Percentiles rank a stretch among this genome's conserved stretches.
phyloP scores from a whole-genome alignment of 2,329 filamentous ascomycete species.

The Fusarium drepaniforme region DNA sequence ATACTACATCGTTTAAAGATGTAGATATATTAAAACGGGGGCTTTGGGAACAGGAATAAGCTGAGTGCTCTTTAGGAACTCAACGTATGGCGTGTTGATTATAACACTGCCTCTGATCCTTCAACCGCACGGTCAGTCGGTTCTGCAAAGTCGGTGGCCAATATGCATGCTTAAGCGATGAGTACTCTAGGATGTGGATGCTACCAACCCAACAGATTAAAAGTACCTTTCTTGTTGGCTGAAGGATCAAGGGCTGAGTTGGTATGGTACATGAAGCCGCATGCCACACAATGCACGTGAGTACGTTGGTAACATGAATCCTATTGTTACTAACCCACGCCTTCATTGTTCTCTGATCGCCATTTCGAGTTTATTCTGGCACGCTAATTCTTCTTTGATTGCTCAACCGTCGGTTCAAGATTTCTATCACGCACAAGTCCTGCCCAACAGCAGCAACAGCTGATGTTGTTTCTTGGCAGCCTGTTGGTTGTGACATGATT shows the following conservation, averaged over 20 bases:
- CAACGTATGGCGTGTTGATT: background rate
- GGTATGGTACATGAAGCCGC: background rate
- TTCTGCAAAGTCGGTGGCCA: background rate
- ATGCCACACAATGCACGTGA: background rate
- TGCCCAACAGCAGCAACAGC: background rate
- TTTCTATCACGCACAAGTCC: background rate
- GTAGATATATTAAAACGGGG: background rate
- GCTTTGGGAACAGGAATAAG: background rate
- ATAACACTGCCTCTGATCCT: background rate
- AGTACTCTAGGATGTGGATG: background rate
- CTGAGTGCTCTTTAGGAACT: background rate
- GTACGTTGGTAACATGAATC: background rate
- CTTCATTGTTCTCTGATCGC: background rate
- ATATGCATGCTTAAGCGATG: background rate
- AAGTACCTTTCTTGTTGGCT: background rate
- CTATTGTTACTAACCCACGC: too few relatives aligned
- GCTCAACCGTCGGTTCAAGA: background rate
- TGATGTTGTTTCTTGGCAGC: background rate
- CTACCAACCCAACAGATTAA: background rate
- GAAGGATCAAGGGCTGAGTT: background rate
- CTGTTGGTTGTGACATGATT: background rate
- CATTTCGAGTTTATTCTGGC: background rate
- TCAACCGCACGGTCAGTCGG: background rate
- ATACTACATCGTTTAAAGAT: background rate
- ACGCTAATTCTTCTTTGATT: background rate